Percentiles rank a stretch among this genome's conserved stretches.
Evolutionary conservation across 768 basidiomycete species (phyloP).

Genomic region (Lentinus tigrinus): DNA sequence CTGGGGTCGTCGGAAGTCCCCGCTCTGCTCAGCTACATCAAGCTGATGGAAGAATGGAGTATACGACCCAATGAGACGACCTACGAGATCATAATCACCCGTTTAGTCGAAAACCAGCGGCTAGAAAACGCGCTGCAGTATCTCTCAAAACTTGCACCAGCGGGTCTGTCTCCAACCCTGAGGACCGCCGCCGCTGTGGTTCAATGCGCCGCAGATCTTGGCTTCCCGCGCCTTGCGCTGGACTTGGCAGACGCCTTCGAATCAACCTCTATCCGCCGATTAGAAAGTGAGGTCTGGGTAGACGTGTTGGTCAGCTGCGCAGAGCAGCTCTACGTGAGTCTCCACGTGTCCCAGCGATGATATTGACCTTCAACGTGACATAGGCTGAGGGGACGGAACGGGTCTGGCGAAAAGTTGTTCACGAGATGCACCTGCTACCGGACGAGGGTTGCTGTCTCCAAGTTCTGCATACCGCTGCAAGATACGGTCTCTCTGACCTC

Average conservation of each 20-base stretch:
- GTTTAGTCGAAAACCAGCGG: slow-evolving; percentile 45
- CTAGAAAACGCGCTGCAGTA: slow-evolving; percentile 66
- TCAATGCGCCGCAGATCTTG: slow-evolving; percentile 48
- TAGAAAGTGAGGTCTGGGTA: slow-evolving; percentile 61
- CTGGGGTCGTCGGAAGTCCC: neutral
- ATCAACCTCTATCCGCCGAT: slow-evolving; percentile 45
- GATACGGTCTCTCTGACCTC: slow-evolving; percentile 68
- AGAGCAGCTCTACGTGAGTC: slow-evolving; percentile 64
- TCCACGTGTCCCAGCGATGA: neutral
- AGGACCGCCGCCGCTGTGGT: slow-evolving; percentile 53
- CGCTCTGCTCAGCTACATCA: slow-evolving; percentile 36
- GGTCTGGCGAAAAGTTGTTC: slow-evolving; percentile 62
- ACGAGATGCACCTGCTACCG: slow-evolving; percentile 51
- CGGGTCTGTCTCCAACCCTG: slow-evolving; percentile 50
- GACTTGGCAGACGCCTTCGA: slow-evolving; percentile 70
- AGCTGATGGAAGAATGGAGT: slow-evolving; percentile 51
- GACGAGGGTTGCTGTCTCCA: slow-evolving; percentile 74
- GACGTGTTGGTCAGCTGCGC: slow-evolving; percentile 66
- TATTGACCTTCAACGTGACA: neutral
- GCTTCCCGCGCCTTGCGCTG: slow-evolving; percentile 65
- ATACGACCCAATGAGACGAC: slow-evolving; percentile 52
- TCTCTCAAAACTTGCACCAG: slow-evolving; percentile 55
- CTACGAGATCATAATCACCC: slow-evolving; percentile 52
- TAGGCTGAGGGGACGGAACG: slow-evolving; percentile 66
- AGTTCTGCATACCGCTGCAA: slow-evolving; percentile 71